Evolutionary conservation across 2,329 filamentous ascomycete species (phyloP).

Genomic region (Trichoderma aggressivum): DNA sequence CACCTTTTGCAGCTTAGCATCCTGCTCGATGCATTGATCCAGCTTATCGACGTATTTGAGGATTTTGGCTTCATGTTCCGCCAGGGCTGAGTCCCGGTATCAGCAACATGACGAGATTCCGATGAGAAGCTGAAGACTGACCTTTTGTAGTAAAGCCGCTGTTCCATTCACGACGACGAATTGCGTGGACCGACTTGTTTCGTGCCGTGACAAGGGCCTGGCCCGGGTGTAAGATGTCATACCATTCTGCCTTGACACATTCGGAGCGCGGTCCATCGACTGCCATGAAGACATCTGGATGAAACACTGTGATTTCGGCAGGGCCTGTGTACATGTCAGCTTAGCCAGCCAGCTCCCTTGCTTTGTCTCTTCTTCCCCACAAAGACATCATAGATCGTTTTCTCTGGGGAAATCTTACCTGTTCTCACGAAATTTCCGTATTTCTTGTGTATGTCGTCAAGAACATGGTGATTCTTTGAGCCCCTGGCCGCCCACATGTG

Average conservation of each 20-base stretch:
- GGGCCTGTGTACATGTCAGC: slow-evolving; percentile 20
- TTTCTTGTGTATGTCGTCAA: background rate
- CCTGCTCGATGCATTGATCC: background rate
- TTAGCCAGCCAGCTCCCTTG: background rate
- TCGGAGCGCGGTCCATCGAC: slow-evolving; percentile 26
- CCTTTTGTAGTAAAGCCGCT: background rate
- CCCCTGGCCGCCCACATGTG: background rate
- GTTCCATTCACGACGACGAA: background rate
- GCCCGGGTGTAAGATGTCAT: slow-evolving; percentile 26
- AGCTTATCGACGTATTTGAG: background rate
- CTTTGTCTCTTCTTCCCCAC: background rate
- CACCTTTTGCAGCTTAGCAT: background rate
- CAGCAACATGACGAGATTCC: background rate
- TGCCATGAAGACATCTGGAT: slow-evolving; percentile 25
- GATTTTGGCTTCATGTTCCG: background rate
- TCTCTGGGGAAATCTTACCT: background rate
- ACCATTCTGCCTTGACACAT: slow-evolving; percentile 29
- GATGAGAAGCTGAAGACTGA: background rate
- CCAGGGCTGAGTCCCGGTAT: background rate
- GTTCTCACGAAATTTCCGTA: background rate
- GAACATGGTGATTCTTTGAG: background rate
- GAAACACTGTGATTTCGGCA: slow-evolving; percentile 27
- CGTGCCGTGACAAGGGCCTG: slow-evolving; percentile 23
- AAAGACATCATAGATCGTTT: background rate
- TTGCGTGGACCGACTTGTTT: slow-evolving; percentile 22